Conservation (phyloP, 2,329 filamentous ascomycete genomes). For the Clonostachys rhizophaga region DNA sequence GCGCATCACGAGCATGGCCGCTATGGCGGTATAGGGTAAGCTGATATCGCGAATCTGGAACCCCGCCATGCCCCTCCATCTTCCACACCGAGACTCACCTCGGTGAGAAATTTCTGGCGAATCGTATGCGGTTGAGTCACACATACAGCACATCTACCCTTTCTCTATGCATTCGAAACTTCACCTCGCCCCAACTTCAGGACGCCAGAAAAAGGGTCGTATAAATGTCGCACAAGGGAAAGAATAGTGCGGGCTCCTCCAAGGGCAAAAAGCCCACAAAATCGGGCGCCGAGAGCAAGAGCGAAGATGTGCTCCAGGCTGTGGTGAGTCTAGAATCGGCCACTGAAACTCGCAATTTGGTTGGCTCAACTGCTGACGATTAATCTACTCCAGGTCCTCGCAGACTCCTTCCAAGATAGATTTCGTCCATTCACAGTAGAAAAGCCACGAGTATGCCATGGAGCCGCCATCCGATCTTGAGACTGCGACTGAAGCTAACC, state of each 20-base stretch:
- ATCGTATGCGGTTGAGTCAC: too few relatives aligned
- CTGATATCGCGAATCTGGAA: background rate
- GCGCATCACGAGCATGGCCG: too few relatives aligned
- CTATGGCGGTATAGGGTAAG: background rate
- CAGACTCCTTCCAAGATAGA: slow-evolving; percentile 90
- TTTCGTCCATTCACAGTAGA: slow-evolving; percentile 88
- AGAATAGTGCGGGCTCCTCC: slow-evolving; percentile 27
- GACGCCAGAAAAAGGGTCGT: too few relatives aligned
- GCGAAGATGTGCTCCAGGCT: slow-evolving; percentile 54
- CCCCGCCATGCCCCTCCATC: background rate
- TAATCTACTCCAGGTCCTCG: slow-evolving; percentile 59
- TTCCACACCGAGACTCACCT: background rate
- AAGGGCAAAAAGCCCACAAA: slow-evolving; percentile 52
- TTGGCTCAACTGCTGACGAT: background rate
- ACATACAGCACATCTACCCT: too few relatives aligned
- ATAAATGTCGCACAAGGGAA: slow-evolving; percentile 40
- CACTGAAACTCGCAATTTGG: too few relatives aligned
- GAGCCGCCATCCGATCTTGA: background rate
- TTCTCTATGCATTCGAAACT: too few relatives aligned
- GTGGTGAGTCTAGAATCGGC: slow-evolving; percentile 35
- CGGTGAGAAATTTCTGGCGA: background rate
- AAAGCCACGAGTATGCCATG: slow-evolving; percentile 69
- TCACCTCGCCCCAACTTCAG: background rate
- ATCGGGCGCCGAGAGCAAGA: slow-evolving; percentile 45
- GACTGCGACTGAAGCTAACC: slow-evolving; percentile 8